A percentile compares a stretch with the other conserved stretches of the same genome.
Conservation (phyloP, 805 yeast species). For the Priceomyces melissophilus region DNA sequence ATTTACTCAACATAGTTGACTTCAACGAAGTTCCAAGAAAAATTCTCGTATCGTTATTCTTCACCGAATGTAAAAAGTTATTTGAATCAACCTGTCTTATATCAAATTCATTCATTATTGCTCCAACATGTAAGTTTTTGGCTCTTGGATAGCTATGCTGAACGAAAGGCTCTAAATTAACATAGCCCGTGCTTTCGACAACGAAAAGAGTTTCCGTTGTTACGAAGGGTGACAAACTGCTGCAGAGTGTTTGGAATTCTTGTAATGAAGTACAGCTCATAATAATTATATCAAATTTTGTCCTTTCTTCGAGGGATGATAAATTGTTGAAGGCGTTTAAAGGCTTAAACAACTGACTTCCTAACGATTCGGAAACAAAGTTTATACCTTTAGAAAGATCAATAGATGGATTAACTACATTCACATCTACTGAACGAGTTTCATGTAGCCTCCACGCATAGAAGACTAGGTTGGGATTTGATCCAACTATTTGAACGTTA, state of each 20-base stretch:
- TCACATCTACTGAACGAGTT: conserved; percentile 34
- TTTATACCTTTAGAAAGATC: conserved; percentile 6
- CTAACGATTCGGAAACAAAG: conserved; percentile 15
- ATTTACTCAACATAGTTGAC: conserved; percentile 8
- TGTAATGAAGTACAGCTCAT: conserved; percentile 35
- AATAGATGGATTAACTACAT: conserved; percentile 35
- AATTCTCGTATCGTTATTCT: conserved; percentile 42
- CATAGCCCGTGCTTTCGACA: conserved; percentile 68
- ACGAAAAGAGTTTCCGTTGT: conserved; percentile 47
- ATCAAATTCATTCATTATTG: conserved; percentile 63
- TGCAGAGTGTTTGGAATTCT: conserved; percentile 31
- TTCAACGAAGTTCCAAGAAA: conserved; percentile 34
- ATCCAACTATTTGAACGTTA: conserved; percentile 39
- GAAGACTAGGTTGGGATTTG: conserved; percentile 55
- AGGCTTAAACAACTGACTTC: conserved; percentile 5
- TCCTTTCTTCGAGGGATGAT: conserved; percentile 7
- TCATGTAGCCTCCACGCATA: conserved; percentile 56
- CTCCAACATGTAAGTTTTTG: conserved; percentile 38
- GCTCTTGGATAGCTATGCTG: conserved; percentile 37
- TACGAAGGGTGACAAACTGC: conserved; percentile 22
- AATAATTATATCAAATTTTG: conserved; percentile 33
- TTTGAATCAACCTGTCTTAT: conserved; percentile 33
- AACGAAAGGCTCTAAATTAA: conserved; percentile 69
- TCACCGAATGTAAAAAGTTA: conserved; percentile 29
- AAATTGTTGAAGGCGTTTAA: conserved; percentile 2